Evolutionary conservation across 257 asterid genomes (phyloP).

Genomic region (Misopates orontium): DNA sequence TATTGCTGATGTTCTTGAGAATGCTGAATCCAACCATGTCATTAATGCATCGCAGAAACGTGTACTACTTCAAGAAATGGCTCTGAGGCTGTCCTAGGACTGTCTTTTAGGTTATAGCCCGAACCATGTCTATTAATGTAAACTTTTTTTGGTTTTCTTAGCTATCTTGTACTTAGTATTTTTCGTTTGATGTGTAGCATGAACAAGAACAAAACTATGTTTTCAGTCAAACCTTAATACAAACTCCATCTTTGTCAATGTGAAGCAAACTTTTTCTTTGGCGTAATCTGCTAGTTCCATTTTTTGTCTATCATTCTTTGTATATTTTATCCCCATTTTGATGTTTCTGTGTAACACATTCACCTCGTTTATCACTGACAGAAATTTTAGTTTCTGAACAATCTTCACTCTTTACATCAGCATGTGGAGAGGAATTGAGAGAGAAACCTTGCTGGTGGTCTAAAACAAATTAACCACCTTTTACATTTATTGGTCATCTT

Average conservation of each 20-base stretch:
- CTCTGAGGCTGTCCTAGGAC: conserved; percentile 69
- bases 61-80: conserved; percentile 96
- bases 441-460: too few relatives aligned
- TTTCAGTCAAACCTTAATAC: conserved; percentile 23
- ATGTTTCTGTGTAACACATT: too few relatives aligned
- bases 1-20: conserved; percentile 85
- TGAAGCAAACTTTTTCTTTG: conserved; percentile 26
- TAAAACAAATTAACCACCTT: too few relatives aligned
- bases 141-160: conserved; percentile 11
- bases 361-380: too few relatives aligned
- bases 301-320: too few relatives aligned
- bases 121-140: conserved; percentile 24
- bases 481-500: too few relatives aligned
- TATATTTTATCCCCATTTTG: too few relatives aligned
- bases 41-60: conserved; percentile 84
- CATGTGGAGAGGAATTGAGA: too few relatives aligned
- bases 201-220: conserved; percentile 14
- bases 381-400: too few relatives aligned
- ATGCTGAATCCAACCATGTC: conserved; percentile 77
- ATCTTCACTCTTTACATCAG: too few relatives aligned
- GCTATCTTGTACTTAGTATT: conserved; percentile 8
- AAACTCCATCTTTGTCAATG: conserved; percentile 17
- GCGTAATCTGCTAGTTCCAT: too few relatives aligned
- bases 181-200: conserved; percentile 25
- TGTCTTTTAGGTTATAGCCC: conserved; percentile 14